A percentile compares a stretch with the other conserved stretches of the same genome.
These are phyloP conservation scores for Nannochloris sp. DNA, from an alignment of 139 green algal species.

Conservation along the genomic window DNA sequence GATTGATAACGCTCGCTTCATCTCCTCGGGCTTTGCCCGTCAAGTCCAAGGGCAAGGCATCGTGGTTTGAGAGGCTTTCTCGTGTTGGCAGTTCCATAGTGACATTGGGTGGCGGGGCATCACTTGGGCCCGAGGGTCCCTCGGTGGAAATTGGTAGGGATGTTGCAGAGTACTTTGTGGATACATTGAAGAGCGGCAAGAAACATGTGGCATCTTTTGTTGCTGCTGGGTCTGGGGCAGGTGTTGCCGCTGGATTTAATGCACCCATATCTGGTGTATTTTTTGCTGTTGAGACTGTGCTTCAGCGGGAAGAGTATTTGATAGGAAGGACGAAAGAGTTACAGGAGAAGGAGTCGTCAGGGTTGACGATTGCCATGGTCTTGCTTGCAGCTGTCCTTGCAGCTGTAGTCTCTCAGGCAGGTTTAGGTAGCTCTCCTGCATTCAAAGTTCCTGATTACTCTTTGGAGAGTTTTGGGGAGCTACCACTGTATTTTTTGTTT, in stretches of 20 bases:
- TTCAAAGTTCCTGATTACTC: slow-evolving; percentile 53
- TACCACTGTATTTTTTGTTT: slow-evolving; percentile 66
- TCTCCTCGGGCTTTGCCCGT: neutral
- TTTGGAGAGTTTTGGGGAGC: slow-evolving; percentile 45
- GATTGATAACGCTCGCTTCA: slow-evolving; percentile 6
- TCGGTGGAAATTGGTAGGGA: slow-evolving; percentile 85
- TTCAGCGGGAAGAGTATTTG: slow-evolving; percentile 26
- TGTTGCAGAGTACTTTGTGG: slow-evolving; percentile 48
- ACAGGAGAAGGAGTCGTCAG: neutral
- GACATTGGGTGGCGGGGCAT: slow-evolving; percentile 71
- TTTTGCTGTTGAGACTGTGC: slow-evolving; percentile 87
- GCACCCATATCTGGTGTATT: slow-evolving; percentile 85
- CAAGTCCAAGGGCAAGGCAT: neutral
- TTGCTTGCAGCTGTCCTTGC: slow-evolving; percentile 62
- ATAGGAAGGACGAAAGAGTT: neutral
- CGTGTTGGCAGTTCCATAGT: slow-evolving; percentile 47
- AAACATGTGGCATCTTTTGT: slow-evolving; percentile 56
- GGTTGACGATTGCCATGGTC: slow-evolving; percentile 54
- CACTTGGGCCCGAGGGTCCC: slow-evolving; percentile 85
- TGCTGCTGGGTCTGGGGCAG: slow-evolving; percentile 79
- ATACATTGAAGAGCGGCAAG: slow-evolving; percentile 38
- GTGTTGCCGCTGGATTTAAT: slow-evolving; percentile 89
- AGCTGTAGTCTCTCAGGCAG: slow-evolving; percentile 49
- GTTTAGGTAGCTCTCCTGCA: slow-evolving; percentile 53
- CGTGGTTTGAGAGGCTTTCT: neutral